Percentiles rank a stretch among this genome's conserved stretches.
Conservation (phyloP, 2,329 filamentous ascomycete species). For the Aspergillus tamarii region DNA sequence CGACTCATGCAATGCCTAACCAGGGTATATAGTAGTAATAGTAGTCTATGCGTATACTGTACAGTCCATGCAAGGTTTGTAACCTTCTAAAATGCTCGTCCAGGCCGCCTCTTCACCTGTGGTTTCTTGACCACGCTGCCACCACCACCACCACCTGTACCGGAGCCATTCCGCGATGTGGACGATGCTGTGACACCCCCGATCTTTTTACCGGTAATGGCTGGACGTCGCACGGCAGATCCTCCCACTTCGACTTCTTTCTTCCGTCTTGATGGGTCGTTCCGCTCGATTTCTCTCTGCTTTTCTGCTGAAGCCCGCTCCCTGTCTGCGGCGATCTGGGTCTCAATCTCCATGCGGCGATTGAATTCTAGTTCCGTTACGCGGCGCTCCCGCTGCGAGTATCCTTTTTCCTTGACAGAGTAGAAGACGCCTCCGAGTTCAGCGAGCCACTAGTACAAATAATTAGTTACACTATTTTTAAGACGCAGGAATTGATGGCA, state of each 20-base stretch:
- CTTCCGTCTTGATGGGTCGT: conserved; percentile 37
- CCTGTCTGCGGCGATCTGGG: conserved; percentile 87
- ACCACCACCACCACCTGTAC: conserved; percentile 25
- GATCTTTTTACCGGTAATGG: conserved; percentile 30
- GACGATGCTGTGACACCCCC: conserved; percentile 36
- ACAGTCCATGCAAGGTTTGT: conserved; percentile 3
- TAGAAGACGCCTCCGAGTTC: conserved; percentile 97
- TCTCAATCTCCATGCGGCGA: conserved; percentile 87
- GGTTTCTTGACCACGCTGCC: conserved; percentile 47
- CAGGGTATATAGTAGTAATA: conserved; percentile 12
- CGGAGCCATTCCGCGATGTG: conserved; percentile 24
- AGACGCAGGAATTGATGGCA: not conserved
- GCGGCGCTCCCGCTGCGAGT: conserved; percentile 81
- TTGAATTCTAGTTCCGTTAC: conserved; percentile 93
- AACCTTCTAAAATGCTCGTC: conserved; percentile 36
- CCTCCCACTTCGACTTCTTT: conserved; percentile 42
- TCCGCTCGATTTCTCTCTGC: conserved; percentile 41
- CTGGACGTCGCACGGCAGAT: conserved; percentile 40
- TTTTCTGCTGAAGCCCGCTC: conserved; percentile 52
- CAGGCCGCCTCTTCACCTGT: conserved; percentile 36
- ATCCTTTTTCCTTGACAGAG: conserved; percentile 95
- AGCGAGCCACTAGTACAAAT: conserved; percentile 70
- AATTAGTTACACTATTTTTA: not conserved
- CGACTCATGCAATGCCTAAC: not conserved
- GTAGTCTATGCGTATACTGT: not conserved